phyloP scores from a whole-genome alignment of 169 alveolate species.

The Theileria annulata region DNA sequence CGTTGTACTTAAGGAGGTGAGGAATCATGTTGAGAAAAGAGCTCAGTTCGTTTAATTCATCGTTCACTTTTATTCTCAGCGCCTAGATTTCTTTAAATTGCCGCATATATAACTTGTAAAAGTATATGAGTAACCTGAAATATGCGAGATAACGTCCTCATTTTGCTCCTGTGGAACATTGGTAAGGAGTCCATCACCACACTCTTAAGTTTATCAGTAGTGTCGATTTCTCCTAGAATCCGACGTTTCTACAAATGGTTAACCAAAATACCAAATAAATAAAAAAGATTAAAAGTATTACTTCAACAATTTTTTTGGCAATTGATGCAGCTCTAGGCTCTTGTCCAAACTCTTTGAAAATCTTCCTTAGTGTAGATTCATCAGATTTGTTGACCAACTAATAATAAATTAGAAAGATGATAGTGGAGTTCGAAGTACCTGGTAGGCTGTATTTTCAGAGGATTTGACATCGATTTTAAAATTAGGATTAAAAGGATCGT shows the following conservation, averaged over 20 bases:
- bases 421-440: slow-evolving; percentile 9
- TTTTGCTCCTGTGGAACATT: slow-evolving; percentile 60
- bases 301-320: slow-evolving; percentile 54
- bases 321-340: slow-evolving; percentile 56
- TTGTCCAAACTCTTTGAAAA: slow-evolving; percentile 53
- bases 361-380: slow-evolving; percentile 31
- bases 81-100: slow-evolving; percentile 31
- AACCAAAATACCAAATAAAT: neutral
- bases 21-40: slow-evolving; percentile 61
- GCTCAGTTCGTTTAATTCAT: slow-evolving; percentile 68
- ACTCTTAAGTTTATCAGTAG: slow-evolving; percentile 67
- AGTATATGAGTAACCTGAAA: slow-evolving; percentile 42
- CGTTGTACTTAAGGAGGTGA: slow-evolving; percentile 55
- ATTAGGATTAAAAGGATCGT: slow-evolving; percentile 51
- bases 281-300: neutral
- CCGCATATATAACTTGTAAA: neutral
- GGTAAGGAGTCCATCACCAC: slow-evolving; percentile 58
- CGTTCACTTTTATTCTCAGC: slow-evolving; percentile 73
- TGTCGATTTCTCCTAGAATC: slow-evolving; percentile 30
- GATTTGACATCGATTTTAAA: neutral
- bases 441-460: slow-evolving; percentile 46
- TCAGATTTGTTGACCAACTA: slow-evolving; percentile 44
- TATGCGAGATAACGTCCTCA: slow-evolving; percentile 71
- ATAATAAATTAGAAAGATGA: neutral
- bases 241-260: neutral